Evolutionary conservation across 768 basidiomycete genomes (phyloP), one percentile per base, ranked within the genome.

Genomic region (Mycena epipterygia): DNA sequence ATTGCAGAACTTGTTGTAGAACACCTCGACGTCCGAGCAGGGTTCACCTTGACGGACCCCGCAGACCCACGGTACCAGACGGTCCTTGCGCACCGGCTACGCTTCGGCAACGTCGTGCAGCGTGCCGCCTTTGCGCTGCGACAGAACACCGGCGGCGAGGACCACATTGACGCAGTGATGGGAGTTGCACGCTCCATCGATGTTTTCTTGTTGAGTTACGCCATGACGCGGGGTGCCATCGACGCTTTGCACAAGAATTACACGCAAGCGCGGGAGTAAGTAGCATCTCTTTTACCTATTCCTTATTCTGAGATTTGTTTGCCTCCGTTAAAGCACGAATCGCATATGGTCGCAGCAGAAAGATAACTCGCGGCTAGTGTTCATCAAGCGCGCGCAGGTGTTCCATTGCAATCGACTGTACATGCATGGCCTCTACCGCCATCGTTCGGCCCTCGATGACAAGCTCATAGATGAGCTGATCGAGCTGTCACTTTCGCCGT

Each of bases 141-240:
- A 41, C 86, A 88, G 74, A 86, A 88, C 48, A 87, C 85, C 16
- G 88, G 87, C 49, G 89, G 88, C 37, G 94, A 95, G 79, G 94
- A 95, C 77, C 93, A 95, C 70, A 93, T 95, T 49, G 97, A 99
- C 78, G 93, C 94, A 6, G 89, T 97, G 35, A 87, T 94, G 37
- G 84, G 85, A 41, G 88, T 95, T 21, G 87, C 90, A 27, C 90
- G 89, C 52, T 91, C 90, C 5, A 91, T 95, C 49, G 94, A 95
- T 72, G 88, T 90, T 2, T 94, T 89, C 75, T 82, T 95, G 74
- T 83, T 95, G 53, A 89, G 89, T 58, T 94, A 94, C 79, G 93
- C 88, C 17, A 82, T 93, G 77, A 88, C 81, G 52, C 82, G 89
- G 75, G 80, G 80, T 59, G 87, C 89, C 60, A 93, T 89, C 72